Evolutionary conservation across 108 stramenopile species (phyloP).

Genomic region (Cyclotella kingstonii): DNA sequence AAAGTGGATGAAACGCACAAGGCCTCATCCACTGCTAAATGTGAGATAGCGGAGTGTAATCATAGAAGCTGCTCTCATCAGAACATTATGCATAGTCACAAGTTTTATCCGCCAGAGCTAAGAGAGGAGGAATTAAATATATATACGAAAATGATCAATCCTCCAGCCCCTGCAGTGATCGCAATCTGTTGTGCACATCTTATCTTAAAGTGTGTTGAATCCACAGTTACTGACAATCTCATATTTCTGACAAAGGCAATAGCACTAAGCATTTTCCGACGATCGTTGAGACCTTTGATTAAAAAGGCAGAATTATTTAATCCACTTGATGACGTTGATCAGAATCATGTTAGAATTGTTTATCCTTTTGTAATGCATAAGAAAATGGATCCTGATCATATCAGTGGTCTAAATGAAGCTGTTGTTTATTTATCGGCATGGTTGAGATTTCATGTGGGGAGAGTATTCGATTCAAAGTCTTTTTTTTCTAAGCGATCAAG

Average conservation of each 20-base stretch:
- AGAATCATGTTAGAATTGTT: slow-evolving; percentile 9
- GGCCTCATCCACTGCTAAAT: not conserved
- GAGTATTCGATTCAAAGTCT: too few species aligned
- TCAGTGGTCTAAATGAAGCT: not conserved
- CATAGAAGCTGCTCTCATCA: not conserved
- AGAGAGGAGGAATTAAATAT: slow-evolving; percentile 1
- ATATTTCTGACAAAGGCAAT: slow-evolving; percentile 26
- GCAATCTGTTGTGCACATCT: slow-evolving; percentile 26
- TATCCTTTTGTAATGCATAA: slow-evolving; percentile 31
- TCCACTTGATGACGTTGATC: slow-evolving; percentile 16
- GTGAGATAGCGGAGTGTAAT: not conserved
- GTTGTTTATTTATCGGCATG: slow-evolving; percentile 18
- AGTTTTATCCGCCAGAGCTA: slow-evolving; percentile 17
- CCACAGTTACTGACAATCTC: slow-evolving; percentile 18
- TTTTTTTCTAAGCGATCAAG: too few species aligned
- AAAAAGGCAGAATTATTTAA: slow-evolving; percentile 10
- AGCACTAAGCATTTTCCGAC: slow-evolving; percentile 21
- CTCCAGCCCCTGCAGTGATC: slow-evolving; percentile 16
- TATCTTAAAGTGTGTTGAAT: slow-evolving; percentile 12
- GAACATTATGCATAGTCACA: not conserved
- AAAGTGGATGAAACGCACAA: not conserved
- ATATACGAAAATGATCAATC: slow-evolving; percentile 10
- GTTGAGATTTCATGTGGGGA: too few species aligned
- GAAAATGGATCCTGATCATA: slow-evolving; percentile 8
- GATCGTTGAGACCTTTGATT: slow-evolving; percentile 3